Evolutionary conservation across 1,284 basidiomycete species (phyloP).

Genomic region (Boletellus dicymbophilus): DNA sequence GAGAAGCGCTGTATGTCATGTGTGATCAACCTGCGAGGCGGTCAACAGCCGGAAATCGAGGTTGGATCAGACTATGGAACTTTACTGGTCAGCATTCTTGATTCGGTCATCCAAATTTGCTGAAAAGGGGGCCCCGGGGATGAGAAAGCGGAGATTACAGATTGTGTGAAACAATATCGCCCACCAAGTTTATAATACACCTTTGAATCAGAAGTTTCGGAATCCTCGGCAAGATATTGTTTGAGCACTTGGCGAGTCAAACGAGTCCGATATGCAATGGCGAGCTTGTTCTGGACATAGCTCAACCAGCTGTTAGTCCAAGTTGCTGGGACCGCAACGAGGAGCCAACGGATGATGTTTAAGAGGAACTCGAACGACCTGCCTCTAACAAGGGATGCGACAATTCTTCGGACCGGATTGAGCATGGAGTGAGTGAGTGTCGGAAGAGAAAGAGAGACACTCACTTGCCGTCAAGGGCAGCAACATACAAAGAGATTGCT

Average conservation of each 20-base stretch:
- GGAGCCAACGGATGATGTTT: constrained; percentile 89
- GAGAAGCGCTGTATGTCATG: constrained; percentile 96
- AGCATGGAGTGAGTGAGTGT: neutral
- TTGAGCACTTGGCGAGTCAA: constrained; percentile 84
- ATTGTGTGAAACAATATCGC: constrained; percentile 27
- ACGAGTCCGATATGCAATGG: constrained; percentile 89
- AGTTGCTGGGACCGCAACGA: constrained; percentile 94
- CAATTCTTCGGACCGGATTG: constrained; percentile 61
- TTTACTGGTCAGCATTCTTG: constrained; percentile 93
- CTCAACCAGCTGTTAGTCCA: constrained; percentile 97
- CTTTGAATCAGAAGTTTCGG: constrained; percentile 63
- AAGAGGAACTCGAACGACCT: constrained; percentile 79
- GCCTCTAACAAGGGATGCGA: constrained; percentile 92
- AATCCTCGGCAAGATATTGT: constrained; percentile 80
- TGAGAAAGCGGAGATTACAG: constrained; percentile 2
- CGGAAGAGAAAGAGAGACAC: constrained; percentile 39
- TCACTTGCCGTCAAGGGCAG: constrained; percentile 90
- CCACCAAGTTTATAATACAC: constrained; percentile 91
- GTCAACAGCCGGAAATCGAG: constrained; percentile 8
- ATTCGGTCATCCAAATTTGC: constrained; percentile 94
- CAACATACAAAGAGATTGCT: constrained; percentile 93
- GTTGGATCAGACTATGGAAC: constrained; percentile 19
- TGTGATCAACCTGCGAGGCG: constrained; percentile 76
- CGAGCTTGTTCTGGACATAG: constrained; percentile 93
- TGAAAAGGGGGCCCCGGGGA: constrained; percentile 34